These are phyloP conservation scores for Entomortierella chlamydospora DNA, from an alignment of 192 early-diverging fungal species.

Conservation along the genomic window DNA sequence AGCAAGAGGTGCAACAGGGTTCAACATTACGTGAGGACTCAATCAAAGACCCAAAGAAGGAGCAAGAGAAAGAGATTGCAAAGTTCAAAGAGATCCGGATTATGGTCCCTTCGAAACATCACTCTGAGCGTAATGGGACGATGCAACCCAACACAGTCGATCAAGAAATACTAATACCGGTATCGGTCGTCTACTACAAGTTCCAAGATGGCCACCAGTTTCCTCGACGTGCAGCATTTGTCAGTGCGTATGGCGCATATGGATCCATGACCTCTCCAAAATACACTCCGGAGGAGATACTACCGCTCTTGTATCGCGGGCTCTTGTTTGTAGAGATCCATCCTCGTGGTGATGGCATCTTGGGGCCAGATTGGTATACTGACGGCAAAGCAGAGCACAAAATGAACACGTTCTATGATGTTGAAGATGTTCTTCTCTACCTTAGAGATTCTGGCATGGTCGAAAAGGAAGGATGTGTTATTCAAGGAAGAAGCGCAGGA, in stretches of 20 bases:
- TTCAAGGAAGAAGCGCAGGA: slow-evolving; percentile 42
- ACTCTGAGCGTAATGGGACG: slow-evolving; percentile 9
- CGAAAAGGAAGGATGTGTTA: slow-evolving; percentile 9
- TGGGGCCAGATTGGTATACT: slow-evolving; percentile 32
- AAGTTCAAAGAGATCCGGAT: slow-evolving; percentile 35
- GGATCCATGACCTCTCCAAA: slow-evolving; percentile 22
- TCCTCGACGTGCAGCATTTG: slow-evolving; percentile 25
- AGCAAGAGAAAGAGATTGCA: slow-evolving; percentile 22
- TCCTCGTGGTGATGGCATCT: slow-evolving; percentile 38
- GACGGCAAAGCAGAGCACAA: slow-evolving; percentile 30
- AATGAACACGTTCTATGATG: slow-evolving; percentile 42
- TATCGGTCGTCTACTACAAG: slow-evolving; percentile 24
- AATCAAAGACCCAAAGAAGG: not conserved
- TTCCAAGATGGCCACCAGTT: slow-evolving; percentile 15
- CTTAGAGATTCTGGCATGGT: slow-evolving; percentile 36
- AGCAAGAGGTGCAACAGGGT: not conserved
- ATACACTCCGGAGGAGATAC: slow-evolving; percentile 9
- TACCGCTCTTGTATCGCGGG: slow-evolving; percentile 36
- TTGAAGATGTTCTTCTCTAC: slow-evolving; percentile 35
- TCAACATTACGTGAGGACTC: not conserved
- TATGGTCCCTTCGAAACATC: slow-evolving; percentile 37
- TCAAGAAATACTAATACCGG: slow-evolving; percentile 16
- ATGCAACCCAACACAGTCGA: not conserved
- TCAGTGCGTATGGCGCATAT: slow-evolving; percentile 39
- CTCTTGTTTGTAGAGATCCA: slow-evolving; percentile 27